Conservation (phyloP, 2,329 filamentous ascomycete species). For the Claviceps sp. region DNA sequence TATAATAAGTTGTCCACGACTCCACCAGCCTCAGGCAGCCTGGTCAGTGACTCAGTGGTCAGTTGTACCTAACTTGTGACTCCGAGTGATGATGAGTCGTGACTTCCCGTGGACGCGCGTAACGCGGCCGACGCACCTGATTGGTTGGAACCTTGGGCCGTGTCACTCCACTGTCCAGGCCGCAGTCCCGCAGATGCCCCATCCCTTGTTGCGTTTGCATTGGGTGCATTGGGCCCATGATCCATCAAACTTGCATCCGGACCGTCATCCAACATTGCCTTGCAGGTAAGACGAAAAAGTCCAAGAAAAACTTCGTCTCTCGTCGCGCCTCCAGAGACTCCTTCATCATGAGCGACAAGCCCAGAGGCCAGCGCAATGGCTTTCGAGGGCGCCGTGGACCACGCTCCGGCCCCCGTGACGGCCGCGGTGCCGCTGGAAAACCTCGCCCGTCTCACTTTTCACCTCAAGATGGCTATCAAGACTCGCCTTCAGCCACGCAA, state of each 20-base stretch:
- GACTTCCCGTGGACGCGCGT: neutral
- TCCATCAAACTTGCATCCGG: no score
- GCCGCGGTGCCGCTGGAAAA: neutral
- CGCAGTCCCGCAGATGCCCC: neutral
- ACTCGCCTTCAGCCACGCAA: neutral
- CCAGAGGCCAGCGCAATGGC: slow-evolving; percentile 1
- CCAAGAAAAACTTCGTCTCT: no score
- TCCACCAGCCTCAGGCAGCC: neutral
- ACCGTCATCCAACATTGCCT: neutral
- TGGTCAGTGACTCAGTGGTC: no score
- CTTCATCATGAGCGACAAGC: slow-evolving; percentile 1
- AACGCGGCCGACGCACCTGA: neutral
- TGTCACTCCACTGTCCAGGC: no score
- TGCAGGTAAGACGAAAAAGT: neutral
- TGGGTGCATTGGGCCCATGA: neutral
- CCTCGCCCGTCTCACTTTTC: neutral
- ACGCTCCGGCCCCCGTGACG: neutral
- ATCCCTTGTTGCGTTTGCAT: neutral
- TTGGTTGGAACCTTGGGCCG: neutral
- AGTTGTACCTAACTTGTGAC: no score
- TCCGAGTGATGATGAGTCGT: no score
- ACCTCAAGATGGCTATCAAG: neutral
- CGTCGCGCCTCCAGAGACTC: neutral
- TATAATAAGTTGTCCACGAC: no score
- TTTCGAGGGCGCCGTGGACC: slow-evolving; percentile 2